Evolutionary conservation across 768 basidiomycete genomes (phyloP).

Genomic region (Amanita thiersii): DNA sequence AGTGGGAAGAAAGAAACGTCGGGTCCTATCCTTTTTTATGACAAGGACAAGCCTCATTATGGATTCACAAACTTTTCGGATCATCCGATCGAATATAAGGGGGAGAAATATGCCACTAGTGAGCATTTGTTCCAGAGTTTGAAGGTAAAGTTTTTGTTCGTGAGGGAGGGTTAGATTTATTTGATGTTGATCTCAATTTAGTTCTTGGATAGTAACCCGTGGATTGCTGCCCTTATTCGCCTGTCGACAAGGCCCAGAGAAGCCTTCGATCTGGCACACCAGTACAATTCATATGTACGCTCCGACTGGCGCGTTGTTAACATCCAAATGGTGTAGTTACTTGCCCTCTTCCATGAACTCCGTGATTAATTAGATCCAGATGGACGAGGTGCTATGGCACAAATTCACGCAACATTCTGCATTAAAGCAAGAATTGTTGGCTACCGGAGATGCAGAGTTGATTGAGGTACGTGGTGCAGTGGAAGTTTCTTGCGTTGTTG

Average conservation of each 20-base stretch:
- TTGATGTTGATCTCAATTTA: conserved; percentile 11
- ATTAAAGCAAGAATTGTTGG: conserved; percentile 32
- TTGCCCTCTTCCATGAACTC: background rate
- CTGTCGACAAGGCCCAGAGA: conserved; percentile 26
- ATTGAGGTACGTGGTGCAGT: conserved; percentile 31
- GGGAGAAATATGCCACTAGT: conserved; percentile 38
- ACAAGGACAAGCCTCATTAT: conserved; percentile 26
- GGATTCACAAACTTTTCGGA: conserved; percentile 38
- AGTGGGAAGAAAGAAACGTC: background rate
- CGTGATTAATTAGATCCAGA: conserved; percentile 19
- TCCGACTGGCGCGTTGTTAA: conserved; percentile 42
- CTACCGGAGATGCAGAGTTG: conserved; percentile 37
- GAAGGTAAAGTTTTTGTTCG: conserved; percentile 22
- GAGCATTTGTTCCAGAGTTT: conserved; percentile 47
- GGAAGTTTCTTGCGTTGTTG: background rate
- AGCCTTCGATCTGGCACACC: conserved; percentile 35
- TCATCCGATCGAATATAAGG: conserved; percentile 29
- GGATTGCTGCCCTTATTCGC: conserved; percentile 37
- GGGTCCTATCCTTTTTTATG: conserved; percentile 20
- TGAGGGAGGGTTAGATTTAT: background rate
- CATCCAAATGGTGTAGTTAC: conserved; percentile 28
- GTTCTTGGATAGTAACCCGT: conserved; percentile 32
- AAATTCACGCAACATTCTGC: conserved; percentile 47
- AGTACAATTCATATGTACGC: conserved; percentile 27
- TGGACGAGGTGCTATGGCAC: conserved; percentile 38